Evolutionary conservation across 2,329 filamentous ascomycete genomes (phyloP).

Genomic region (Chalara sp.): DNA sequence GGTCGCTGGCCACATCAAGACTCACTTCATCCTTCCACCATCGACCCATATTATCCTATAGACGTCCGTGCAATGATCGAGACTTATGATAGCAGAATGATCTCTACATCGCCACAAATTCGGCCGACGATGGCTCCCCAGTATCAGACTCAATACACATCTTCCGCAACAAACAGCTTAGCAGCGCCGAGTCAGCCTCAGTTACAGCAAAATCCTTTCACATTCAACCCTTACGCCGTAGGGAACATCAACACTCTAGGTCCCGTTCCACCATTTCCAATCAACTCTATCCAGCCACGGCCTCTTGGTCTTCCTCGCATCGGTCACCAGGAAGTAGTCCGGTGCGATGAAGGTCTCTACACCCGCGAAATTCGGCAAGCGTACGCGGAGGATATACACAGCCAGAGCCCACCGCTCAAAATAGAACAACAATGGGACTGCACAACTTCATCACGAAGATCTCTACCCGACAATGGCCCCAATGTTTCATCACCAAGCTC

Average conservation of each 20-base stretch:
- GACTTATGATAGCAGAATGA: conserved; percentile 39
- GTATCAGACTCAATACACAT: conserved; percentile 42
- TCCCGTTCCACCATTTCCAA: conserved; percentile 18
- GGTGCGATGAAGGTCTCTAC: conserved; percentile 19
- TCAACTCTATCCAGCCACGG: conserved; percentile 21
- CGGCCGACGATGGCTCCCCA: conserved; percentile 38
- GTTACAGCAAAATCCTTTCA: conserved; percentile 35
- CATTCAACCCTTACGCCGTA: conserved; percentile 30
- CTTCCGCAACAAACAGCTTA: conserved; percentile 36
- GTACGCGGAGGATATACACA: conserved; percentile 24
- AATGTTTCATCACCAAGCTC: conserved; percentile 6
- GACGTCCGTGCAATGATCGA: conserved; percentile 39
- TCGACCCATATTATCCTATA: conserved; percentile 29
- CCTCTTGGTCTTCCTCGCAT: conserved; percentile 23
- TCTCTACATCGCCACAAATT: conserved; percentile 30
- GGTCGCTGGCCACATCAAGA: conserved; percentile 45
- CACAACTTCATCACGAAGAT: conserved; percentile 13
- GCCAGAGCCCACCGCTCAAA: conserved; percentile 31
- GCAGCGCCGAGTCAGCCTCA: conserved; percentile 30
- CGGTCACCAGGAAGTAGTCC: conserved; percentile 14
- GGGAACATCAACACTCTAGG: conserved; percentile 20
- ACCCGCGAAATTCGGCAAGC: conserved; percentile 28
- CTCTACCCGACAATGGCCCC: conserved; percentile 10
- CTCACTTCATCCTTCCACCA: conserved; percentile 13
- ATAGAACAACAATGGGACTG: conserved; percentile 23